Evolutionary conservation across 768 basidiomycete genomes (phyloP).

Genomic region (Auriscalpium microsporum): DNA sequence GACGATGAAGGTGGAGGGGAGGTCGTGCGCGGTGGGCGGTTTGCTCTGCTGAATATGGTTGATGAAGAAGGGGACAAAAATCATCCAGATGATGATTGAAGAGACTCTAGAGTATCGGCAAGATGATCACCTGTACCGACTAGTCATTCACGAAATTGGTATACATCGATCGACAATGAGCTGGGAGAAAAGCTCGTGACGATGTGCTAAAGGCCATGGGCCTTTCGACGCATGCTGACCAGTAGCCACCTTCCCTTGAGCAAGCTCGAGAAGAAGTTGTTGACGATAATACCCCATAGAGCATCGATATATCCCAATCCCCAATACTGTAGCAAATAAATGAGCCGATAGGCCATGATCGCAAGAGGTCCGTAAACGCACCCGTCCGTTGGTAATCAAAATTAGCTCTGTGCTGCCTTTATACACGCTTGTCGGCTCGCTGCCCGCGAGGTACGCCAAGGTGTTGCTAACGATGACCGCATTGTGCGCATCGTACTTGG

Average conservation of each 20-base stretch:
- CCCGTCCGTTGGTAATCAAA: slow-evolving; percentile 18
- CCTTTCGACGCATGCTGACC: not conserved
- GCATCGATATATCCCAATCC: slow-evolving; percentile 4
- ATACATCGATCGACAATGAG: too few species aligned
- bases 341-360: too few species aligned
- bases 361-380: slow-evolving; percentile 6
- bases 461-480: slow-evolving; percentile 42
- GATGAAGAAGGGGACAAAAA: not conserved
- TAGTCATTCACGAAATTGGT: too few species aligned
- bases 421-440: slow-evolving; percentile 32
- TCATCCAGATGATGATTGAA: not conserved
- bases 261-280: slow-evolving; percentile 9
- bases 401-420: slow-evolving; percentile 44
- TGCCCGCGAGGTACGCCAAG: slow-evolving; percentile 32
- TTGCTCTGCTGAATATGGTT: not conserved
- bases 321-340: not conserved
- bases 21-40: not conserved
- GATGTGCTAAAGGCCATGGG: too few species aligned
- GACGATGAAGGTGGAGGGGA: slow-evolving; percentile 10
- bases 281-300: slow-evolving; percentile 10
- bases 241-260: slow-evolving; percentile 10
- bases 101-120: slow-evolving; percentile 12
- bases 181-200: too few species aligned
- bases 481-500: slow-evolving; percentile 38
- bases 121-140: slow-evolving; percentile 17